A percentile compares a stretch with the other conserved stretches of the same genome.
phyloP scores from a whole-genome alignment of 495 filamentous ascomycete species.

The Letharia lupina region DNA sequence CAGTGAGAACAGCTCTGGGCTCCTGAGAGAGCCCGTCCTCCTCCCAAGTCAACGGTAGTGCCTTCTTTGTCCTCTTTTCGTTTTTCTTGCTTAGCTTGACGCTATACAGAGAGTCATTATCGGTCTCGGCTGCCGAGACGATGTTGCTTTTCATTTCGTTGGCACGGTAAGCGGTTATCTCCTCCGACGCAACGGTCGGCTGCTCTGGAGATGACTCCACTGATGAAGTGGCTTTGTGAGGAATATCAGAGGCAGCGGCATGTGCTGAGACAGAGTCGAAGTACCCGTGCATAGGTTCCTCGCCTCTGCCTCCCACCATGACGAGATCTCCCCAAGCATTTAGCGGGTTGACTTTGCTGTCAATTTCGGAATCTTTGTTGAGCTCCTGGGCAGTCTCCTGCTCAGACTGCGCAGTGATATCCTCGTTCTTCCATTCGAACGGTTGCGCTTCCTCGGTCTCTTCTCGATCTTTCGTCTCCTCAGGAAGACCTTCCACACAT shows the following conservation, averaged over 20 bases:
- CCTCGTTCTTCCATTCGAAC: conserved; percentile 26
- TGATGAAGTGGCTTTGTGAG: neutral
- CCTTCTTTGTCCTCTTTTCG: conserved; percentile 27
- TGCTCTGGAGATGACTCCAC: neutral
- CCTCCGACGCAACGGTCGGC: neutral
- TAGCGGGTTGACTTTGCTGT: neutral
- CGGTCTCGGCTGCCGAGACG: neutral
- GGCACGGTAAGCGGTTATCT: neutral
- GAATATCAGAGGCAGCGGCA: neutral
- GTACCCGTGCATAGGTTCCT: neutral
- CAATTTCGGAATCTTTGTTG: neutral
- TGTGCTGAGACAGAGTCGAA: conserved; percentile 1
- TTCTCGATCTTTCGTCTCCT: conserved; percentile 40
- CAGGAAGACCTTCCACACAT: conserved; percentile 27
- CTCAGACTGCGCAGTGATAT: conserved; percentile 12
- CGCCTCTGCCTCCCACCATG: neutral
- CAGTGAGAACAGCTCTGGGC: neutral
- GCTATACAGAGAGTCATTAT: neutral
- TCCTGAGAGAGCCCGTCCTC: conserved; percentile 5
- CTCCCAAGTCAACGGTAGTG: neutral
- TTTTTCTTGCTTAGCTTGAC: conserved; percentile 27
- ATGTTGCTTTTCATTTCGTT: neutral
- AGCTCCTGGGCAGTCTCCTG: conserved; percentile 15
- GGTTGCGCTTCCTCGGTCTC: conserved; percentile 37
- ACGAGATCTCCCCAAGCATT: neutral